A percentile compares a stretch with the other conserved stretches of the same genome.
Conservation (phyloP, 129 eudicot genomes). For the Gnaphalium uliginosum region DNA sequence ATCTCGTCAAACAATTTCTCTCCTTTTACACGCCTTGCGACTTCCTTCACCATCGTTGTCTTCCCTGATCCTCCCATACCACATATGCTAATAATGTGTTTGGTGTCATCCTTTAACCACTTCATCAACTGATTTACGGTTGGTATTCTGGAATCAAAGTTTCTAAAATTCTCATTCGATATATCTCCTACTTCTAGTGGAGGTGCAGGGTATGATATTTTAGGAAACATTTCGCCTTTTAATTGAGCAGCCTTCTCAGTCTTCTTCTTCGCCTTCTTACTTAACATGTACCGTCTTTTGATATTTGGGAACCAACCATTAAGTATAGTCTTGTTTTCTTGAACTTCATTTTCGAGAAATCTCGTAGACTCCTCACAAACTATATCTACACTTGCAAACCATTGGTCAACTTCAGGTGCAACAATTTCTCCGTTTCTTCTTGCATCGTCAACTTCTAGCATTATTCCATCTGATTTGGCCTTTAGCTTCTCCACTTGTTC, state of each 20-base stretch:
- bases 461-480: slow-evolving; percentile 15
- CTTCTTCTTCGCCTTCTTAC: slow-evolving; percentile 38
- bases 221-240: background rate
- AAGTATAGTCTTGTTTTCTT: slow-evolving; percentile 12
- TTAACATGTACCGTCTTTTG: slow-evolving; percentile 32
- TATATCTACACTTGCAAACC: slow-evolving; percentile 21
- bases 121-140: slow-evolving; percentile 32
- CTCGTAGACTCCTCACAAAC: slow-evolving; percentile 9
- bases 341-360: slow-evolving; percentile 23
- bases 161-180: slow-evolving; percentile 25
- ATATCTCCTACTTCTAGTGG: slow-evolving; percentile 33
- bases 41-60: slow-evolving; percentile 38
- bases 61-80: slow-evolving; percentile 43
- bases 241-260: slow-evolving; percentile 8
- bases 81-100: slow-evolving; percentile 35
- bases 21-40: slow-evolving; percentile 29
- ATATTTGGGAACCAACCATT: slow-evolving; percentile 29
- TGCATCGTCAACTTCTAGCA: slow-evolving; percentile 29
- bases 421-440: slow-evolving; percentile 36
- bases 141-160: slow-evolving; percentile 39
- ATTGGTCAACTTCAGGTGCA: slow-evolving; percentile 28
- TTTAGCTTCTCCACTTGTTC: slow-evolving; percentile 25
- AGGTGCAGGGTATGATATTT: slow-evolving; percentile 26
- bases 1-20: slow-evolving; percentile 41
- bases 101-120: slow-evolving; percentile 29